Percentiles rank a stretch among this genome's conserved stretches.
phyloP scores from a whole-genome alignment of 176 grass and related monocot species.

The Hyparrhenia diplandra region DNA sequence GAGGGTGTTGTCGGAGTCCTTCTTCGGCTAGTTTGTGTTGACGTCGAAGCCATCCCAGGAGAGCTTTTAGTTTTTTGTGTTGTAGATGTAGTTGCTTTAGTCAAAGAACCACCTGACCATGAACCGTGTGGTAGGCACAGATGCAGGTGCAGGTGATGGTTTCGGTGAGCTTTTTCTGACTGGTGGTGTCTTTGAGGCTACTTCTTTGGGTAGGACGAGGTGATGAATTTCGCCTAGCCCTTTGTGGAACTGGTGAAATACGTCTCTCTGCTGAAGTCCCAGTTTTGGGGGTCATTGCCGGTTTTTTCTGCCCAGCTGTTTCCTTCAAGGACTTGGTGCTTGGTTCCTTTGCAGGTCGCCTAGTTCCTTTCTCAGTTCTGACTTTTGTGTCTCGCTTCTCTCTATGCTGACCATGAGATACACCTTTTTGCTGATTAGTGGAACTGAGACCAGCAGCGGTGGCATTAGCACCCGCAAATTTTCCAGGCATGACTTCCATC shows the following conservation, averaged over 20 bases:
- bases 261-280: no score
- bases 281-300: no score
- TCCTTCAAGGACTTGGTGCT: no score
- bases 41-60: slow-evolving; percentile 34
- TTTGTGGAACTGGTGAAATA: no score
- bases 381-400: slow-evolving; percentile 75
- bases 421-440: slow-evolving; percentile 56
- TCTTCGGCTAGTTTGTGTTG: slow-evolving; percentile 56
- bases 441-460: slow-evolving; percentile 32
- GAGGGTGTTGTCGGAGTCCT: slow-evolving; percentile 31
- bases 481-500: slow-evolving; percentile 84
- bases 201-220: no score
- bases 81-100: slow-evolving; percentile 67
- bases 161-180: no score
- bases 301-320: no score
- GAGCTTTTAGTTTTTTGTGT: slow-evolving; percentile 59
- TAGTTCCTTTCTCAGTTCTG: no score
- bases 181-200: no score
- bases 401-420: slow-evolving; percentile 46
- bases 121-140: slow-evolving; percentile 53
- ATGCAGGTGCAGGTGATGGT: slow-evolving; percentile 56
- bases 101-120: slow-evolving; percentile 68
- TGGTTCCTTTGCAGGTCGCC: no score
- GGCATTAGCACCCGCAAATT: slow-evolving; percentile 38
- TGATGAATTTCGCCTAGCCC: no score